Conservation (phyloP, 495 filamentous ascomycete species). For the Penicillium lividum region DNA sequence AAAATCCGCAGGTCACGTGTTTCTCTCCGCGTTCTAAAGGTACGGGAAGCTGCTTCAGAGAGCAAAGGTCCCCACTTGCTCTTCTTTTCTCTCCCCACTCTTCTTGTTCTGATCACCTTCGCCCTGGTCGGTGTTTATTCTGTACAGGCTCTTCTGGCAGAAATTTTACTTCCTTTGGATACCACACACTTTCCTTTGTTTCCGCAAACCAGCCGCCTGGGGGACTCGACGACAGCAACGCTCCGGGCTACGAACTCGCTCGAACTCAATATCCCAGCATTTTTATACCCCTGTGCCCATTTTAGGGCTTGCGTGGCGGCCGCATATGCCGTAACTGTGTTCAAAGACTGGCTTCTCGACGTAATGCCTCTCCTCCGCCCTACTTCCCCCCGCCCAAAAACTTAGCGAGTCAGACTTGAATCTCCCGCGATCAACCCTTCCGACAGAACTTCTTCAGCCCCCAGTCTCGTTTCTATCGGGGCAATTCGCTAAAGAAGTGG, state of each 20-base stretch:
- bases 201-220: background rate
- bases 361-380: constrained; percentile 46
- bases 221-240: background rate
- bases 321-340: constrained; percentile 41
- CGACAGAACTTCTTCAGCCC: constrained; percentile 19
- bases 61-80: background rate
- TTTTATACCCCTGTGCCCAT: background rate
- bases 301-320: constrained; percentile 34
- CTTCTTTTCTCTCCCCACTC: constrained; percentile 7
- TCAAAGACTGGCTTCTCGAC: constrained; percentile 49
- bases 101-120: background rate
- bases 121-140: background rate
- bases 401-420: constrained; percentile 33
- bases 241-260: background rate
- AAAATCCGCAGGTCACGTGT: constrained; percentile 37
- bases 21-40: constrained; percentile 20
- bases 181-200: background rate
- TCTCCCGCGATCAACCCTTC: constrained; percentile 15
- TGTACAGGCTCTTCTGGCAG: background rate
- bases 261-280: background rate
- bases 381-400: constrained; percentile 32
- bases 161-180: background rate
- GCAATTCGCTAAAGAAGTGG: constrained; percentile 35
- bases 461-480: constrained; percentile 10
- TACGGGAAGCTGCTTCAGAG: constrained; percentile 5